These are phyloP conservation scores for Liriodendron chinense DNA, from an alignment of 164 flowering plant species.

Conservation along the genomic window DNA sequence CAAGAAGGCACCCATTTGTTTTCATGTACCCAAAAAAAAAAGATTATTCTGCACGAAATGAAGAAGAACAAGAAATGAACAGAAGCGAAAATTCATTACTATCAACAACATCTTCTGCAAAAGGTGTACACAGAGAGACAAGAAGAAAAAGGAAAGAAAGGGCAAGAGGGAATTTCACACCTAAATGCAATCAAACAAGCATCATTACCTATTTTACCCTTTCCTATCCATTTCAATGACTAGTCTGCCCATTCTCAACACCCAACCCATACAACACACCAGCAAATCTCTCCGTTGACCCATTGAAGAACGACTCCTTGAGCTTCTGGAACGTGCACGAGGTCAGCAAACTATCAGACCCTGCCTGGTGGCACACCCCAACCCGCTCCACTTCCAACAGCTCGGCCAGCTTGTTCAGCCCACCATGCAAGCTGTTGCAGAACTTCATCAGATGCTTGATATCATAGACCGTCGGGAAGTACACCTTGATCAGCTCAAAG, in stretches of 20 bases:
- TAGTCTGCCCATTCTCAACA: slow-evolving; percentile 40
- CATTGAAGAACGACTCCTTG: slow-evolving; percentile 47
- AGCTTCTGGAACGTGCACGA: slow-evolving; percentile 55
- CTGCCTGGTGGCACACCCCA: slow-evolving; percentile 60
- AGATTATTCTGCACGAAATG: no score
- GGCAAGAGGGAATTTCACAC: background rate
- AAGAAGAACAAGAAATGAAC: no score
- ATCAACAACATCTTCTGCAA: slow-evolving; percentile 1
- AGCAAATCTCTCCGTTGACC: slow-evolving; percentile 48
- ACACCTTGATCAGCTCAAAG: slow-evolving; percentile 37
- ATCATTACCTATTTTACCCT: background rate
- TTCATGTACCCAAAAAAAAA: no score
- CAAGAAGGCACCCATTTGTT: no score
- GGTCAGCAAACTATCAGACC: slow-evolving; percentile 68
- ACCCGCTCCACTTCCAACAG: slow-evolving; percentile 56
- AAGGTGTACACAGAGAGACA: slow-evolving; percentile 9
- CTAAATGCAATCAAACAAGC: slow-evolving; percentile 18
- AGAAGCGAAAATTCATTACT: no score
- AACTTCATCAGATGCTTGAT: slow-evolving; percentile 66
- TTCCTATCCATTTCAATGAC: background rate
- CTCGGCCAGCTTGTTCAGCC: slow-evolving; percentile 61
- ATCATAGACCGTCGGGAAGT: slow-evolving; percentile 54
- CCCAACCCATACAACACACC: slow-evolving; percentile 56
- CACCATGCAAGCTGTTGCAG: slow-evolving; percentile 59
- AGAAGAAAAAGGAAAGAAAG: background rate